Evolutionary conservation across 495 filamentous ascomycete species (phyloP).

Genomic region (Polyplosphaeria fusca): DNA sequence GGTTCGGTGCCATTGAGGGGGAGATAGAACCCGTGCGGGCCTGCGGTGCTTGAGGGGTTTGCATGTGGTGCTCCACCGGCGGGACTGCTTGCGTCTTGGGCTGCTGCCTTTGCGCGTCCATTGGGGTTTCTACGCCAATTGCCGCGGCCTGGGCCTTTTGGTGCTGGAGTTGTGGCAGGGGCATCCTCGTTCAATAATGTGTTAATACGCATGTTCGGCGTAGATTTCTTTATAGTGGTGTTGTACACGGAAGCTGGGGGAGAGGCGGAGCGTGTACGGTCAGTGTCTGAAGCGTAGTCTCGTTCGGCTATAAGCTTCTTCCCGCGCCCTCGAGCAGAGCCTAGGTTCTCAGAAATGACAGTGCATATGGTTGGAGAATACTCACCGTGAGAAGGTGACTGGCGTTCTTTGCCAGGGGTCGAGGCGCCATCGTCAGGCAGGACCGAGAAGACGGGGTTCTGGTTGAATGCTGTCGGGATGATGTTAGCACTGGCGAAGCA

Average conservation of each 20-base stretch:
- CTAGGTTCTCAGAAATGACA: background rate
- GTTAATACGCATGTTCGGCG: constrained; percentile 44
- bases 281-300: constrained; percentile 36
- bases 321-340: constrained; percentile 24
- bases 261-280: constrained; percentile 36
- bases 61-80: constrained; percentile 7
- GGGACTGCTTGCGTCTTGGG: background rate
- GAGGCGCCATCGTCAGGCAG: constrained; percentile 31
- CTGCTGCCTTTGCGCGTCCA: constrained; percentile 25
- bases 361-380: background rate
- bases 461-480: constrained; percentile 26
- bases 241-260: constrained; percentile 19
- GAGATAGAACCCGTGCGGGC: constrained; percentile 38
- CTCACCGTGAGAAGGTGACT: constrained; percentile 33
- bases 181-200: constrained; percentile 43
- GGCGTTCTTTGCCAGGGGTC: constrained; percentile 28
- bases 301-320: constrained; percentile 20
- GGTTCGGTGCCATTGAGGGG: constrained; percentile 36
- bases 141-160: constrained; percentile 42
- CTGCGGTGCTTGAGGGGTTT: constrained; percentile 17
- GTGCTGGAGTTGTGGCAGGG: constrained; percentile 26
- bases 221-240: constrained; percentile 24
- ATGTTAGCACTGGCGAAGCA: too few relatives aligned
- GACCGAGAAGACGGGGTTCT: constrained; percentile 37
- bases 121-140: constrained; percentile 42